A percentile compares a stretch with the other conserved stretches of the same genome.
Evolutionary conservation across 2,329 filamentous ascomycete species (phyloP).

Genomic region (Trichoderma sp.): DNA sequence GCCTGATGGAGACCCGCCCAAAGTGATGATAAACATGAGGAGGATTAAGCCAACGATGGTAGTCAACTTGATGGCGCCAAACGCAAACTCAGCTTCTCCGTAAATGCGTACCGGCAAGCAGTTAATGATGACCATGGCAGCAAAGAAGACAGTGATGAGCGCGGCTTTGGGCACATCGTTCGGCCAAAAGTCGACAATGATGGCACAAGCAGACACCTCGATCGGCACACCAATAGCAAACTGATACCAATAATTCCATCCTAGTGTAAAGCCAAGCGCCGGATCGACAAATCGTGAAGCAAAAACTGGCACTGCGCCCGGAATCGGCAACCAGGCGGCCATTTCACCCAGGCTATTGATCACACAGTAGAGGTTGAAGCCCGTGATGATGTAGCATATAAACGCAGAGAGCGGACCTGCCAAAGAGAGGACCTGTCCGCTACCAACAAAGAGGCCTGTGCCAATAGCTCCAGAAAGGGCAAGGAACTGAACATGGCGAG

Average conservation of each 20-base stretch:
- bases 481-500: slow-evolving; percentile 43
- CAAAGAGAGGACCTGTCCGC: slow-evolving; percentile 43
- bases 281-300: slow-evolving; percentile 49
- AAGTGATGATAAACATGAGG: slow-evolving; percentile 48
- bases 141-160: slow-evolving; percentile 39
- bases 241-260: slow-evolving; percentile 53
- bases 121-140: slow-evolving; percentile 39
- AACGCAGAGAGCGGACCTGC: slow-evolving; percentile 43
- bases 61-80: slow-evolving; percentile 48
- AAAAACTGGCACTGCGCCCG: slow-evolving; percentile 52
- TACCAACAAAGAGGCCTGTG: slow-evolving; percentile 45
- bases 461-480: slow-evolving; percentile 43
- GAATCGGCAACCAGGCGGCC: slow-evolving; percentile 59
- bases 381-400: slow-evolving; percentile 43
- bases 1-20: slow-evolving; percentile 45
- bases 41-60: slow-evolving; percentile 50
- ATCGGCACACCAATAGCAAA: slow-evolving; percentile 50
- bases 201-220: slow-evolving; percentile 46
- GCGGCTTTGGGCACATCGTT: slow-evolving; percentile 29
- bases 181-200: slow-evolving; percentile 48
- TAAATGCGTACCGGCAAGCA: slow-evolving; percentile 45
- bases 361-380: slow-evolving; percentile 48
- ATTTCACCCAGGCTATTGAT: slow-evolving; percentile 55
- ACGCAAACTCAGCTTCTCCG: slow-evolving; percentile 53
- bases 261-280: slow-evolving; percentile 45